Conservation (phyloP, 345 rosid genomes). For the Acer campestre region DNA sequence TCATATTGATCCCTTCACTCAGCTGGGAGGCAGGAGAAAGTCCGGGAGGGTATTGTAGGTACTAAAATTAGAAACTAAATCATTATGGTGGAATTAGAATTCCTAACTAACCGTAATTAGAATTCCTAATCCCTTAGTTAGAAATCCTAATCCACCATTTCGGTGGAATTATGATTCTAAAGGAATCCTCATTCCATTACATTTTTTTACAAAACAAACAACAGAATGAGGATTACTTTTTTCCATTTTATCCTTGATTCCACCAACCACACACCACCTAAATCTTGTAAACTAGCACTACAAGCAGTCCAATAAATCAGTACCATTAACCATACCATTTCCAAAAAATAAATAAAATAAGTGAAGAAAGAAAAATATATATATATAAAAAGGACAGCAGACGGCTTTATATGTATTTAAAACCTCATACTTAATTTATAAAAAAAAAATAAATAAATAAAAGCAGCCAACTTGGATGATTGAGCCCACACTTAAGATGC, state of each 20-base stretch:
- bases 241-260: not conserved
- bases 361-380: too few species aligned
- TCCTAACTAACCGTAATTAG: not conserved
- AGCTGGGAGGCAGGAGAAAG: not conserved
- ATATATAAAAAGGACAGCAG: not conserved
- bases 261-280: not conserved
- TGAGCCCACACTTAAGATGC: not conserved
- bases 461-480: not conserved
- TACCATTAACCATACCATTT: not conserved
- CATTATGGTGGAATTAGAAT: not conserved
- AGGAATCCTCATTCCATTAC: not conserved
- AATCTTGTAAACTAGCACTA: not conserved
- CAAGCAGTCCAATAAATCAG: not conserved
- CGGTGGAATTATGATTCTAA: not conserved
- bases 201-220: not conserved
- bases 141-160: not conserved
- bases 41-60: not conserved
- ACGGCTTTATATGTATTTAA: not conserved
- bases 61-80: not conserved
- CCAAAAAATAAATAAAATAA: too few species aligned
- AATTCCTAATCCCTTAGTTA: not conserved
- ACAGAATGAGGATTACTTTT: not conserved
- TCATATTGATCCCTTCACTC: not conserved
- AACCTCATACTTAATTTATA: too few species aligned
- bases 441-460: too few species aligned